phyloP scores from a whole-genome alignment of 1,284 basidiomycete genomes.

The Serendipita sp. region DNA sequence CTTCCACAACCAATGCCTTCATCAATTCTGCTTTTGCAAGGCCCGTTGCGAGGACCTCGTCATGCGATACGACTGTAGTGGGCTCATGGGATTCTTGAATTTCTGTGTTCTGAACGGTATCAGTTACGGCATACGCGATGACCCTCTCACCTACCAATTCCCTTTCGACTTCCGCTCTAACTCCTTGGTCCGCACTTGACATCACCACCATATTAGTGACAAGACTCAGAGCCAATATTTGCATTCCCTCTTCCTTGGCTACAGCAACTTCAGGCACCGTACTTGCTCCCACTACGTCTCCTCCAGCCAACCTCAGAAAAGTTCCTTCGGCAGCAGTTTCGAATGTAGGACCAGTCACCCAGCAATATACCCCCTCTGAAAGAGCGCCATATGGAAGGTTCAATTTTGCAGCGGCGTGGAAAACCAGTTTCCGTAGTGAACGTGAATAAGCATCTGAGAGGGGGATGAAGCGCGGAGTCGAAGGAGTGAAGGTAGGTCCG shows the following conservation, averaged over 20 bases:
- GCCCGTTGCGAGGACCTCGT: conserved; percentile 64
- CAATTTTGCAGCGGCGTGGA: conserved; percentile 52
- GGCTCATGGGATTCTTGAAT: conserved; percentile 29
- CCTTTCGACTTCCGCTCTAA: conserved; percentile 55
- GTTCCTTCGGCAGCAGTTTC: conserved; percentile 73
- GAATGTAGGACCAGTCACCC: conserved; percentile 75
- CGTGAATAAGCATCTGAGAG: conserved; percentile 67
- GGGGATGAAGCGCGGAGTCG: conserved; percentile 57
- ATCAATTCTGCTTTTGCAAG: conserved; percentile 55
- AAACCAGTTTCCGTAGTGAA: conserved; percentile 48
- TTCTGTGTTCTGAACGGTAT: conserved; percentile 40
- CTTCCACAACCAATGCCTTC: conserved; percentile 46
- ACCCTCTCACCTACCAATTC: conserved; percentile 35
- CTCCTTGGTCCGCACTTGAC: conserved; percentile 40
- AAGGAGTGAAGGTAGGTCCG: conserved; percentile 41
- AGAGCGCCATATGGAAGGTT: conserved; percentile 31
- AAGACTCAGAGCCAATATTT: conserved; percentile 61
- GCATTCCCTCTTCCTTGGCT: conserved; percentile 57
- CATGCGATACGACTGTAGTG: conserved; percentile 54
- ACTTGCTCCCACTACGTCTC: conserved; percentile 79
- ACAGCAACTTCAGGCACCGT: conserved; percentile 82
- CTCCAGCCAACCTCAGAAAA: conserved; percentile 54
- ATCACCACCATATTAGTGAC: conserved; percentile 76
- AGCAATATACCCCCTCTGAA: conserved; percentile 69
- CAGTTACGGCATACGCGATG: neutral